Conservation (phyloP, 2,329 filamentous ascomycete species). For the Trichoderma harzianum region DNA sequence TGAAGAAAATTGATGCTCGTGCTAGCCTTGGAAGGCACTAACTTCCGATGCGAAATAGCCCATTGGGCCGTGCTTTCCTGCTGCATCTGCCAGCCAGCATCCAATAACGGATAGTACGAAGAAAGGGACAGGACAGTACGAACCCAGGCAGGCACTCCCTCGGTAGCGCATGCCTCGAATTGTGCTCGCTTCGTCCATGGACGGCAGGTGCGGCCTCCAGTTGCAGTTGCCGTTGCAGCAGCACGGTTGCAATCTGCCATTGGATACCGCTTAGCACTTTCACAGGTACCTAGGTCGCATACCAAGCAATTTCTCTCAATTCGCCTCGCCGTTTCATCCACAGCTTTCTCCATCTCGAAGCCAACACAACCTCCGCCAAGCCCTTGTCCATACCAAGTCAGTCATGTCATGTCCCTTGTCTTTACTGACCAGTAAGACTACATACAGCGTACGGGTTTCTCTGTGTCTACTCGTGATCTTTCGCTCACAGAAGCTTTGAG, state of each 20-base stretch:
- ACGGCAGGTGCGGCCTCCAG: not conserved
- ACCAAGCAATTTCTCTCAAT: not conserved
- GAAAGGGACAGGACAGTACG: not conserved
- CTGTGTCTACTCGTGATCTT: not conserved
- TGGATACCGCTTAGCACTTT: not conserved
- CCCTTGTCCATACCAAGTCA: not conserved
- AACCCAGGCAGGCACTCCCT: not conserved
- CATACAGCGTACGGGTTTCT: not conserved
- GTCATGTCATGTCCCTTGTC: not conserved
- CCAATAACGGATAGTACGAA: not conserved
- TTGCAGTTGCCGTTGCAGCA: not conserved
- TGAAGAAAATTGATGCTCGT: not conserved
- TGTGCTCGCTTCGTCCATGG: not conserved
- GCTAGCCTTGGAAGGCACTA: not conserved
- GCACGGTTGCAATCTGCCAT: not conserved
- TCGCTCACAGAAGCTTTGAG: not conserved
- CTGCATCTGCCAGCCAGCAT: not conserved
- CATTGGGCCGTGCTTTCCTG: not conserved
- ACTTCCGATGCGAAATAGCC: not conserved
- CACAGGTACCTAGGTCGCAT: not conserved
- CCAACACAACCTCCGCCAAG: not conserved
- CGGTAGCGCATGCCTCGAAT: not conserved
- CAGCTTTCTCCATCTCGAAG: not conserved
- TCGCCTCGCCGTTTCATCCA: not conserved
- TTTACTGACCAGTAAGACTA: not conserved